Percentiles rank a stretch among this genome's conserved stretches.
phyloP scores from a whole-genome alignment of 176 grass and related monocot species.

The Hyparrhenia diplandra region DNA sequence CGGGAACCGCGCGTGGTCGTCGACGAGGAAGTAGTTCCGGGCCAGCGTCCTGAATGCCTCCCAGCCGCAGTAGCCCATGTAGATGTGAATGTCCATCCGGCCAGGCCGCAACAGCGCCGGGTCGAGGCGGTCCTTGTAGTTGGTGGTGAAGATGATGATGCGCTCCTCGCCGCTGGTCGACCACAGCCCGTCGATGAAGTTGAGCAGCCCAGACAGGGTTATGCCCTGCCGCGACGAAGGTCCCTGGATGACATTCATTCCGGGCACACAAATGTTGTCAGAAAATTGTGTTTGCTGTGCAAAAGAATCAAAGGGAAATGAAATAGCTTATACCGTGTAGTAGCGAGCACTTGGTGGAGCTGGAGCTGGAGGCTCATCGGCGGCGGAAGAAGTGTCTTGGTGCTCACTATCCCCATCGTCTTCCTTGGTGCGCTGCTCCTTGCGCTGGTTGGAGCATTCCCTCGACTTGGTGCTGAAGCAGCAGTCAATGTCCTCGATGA shows the following conservation, averaged over 20 bases:
- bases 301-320: background rate
- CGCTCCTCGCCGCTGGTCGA: constrained; percentile 54
- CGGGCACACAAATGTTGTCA: background rate
- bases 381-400: background rate
- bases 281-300: background rate
- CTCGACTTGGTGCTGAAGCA: background rate
- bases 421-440: background rate
- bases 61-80: constrained; percentile 38
- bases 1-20: constrained; percentile 20
- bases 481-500: constrained; percentile 9
- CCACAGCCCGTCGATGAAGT: constrained; percentile 35
- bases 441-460: background rate
- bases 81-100: constrained; percentile 76
- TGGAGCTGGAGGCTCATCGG: background rate
- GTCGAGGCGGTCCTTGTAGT: constrained; percentile 69
- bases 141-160: constrained; percentile 76
- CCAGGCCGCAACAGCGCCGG: constrained; percentile 65
- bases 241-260: background rate
- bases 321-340: background rate
- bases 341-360: background rate
- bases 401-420: background rate
- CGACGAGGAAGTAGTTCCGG: constrained; percentile 18
- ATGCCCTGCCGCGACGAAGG: background rate
- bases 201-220: background rate
- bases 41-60: constrained; percentile 33